Base-by-base conservation (phyloP, 331 rosid species). In the Saraca asoca region DNA sequence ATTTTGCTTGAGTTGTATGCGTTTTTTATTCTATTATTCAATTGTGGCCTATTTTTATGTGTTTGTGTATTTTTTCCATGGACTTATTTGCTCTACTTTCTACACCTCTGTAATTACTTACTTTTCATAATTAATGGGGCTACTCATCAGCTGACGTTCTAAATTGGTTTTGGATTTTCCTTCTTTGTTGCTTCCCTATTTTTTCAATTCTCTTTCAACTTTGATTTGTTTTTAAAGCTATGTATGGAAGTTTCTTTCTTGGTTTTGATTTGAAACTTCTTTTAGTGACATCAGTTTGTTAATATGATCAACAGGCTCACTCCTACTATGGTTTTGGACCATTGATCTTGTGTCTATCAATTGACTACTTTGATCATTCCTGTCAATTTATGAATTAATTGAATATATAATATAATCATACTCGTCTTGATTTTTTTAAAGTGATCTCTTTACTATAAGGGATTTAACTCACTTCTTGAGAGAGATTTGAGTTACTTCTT, bases 351-450 rank as follows among this genome's bases (percentile, higher is more conserved):
- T 81, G 76, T 75, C 85, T 88, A 18, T 74, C 88, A 12, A 78
- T 82, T 72, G 88, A 88, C 77, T 91, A 91, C 83, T 71, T 83
- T 74, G 97, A 91, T 76, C 91, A 51, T 86, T 86, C 77, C 83
- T 88, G 44, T 88, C 97, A 15, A 37, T 68, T 5, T 54, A 75
- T 73, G 72, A 84, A 59, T 76, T 82, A 38, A 75, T 76, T 39
- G 10, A 52, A 39, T 45, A 29, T 54, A 54, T 37, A 19, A 45
- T 16, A 16, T 5, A 60, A 50, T 10, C 52, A 51, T 69, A 18
- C 38, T 18, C 63, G 31, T 70, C 29, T 71, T 64, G 14, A 60
- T 4, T 8, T 2, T 67, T 75, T 60, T 12, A 70, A 54, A 38
- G 13, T 54, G 70, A 18, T 77, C 49, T 31, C 70, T 15, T 9